Evolutionary conservation across 2,329 filamentous ascomycete genomes (phyloP).

Genomic region (Fusarium concolor): DNA sequence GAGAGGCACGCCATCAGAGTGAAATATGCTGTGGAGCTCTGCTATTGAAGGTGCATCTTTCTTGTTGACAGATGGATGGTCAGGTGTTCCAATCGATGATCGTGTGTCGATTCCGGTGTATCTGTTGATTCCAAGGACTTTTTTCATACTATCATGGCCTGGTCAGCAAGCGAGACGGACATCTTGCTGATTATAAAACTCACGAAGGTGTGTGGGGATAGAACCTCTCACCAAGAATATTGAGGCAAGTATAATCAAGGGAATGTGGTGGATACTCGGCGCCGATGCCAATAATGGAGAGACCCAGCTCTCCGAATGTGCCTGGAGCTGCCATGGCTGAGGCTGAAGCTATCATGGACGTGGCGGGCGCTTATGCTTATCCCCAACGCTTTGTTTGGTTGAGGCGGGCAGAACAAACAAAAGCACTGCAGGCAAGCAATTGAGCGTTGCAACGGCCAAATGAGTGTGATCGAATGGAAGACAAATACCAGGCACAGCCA

Average conservation of each 20-base stretch:
- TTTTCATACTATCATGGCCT: conserved; percentile 63
- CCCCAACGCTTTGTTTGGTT: conserved; percentile 35
- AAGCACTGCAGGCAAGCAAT: not conserved
- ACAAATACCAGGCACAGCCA: not conserved
- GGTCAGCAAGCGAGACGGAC: not conserved
- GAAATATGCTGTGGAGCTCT: conserved; percentile 66
- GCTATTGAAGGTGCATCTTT: conserved; percentile 62
- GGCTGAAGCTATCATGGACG: conserved; percentile 1
- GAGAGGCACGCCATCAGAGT: conserved; percentile 68
- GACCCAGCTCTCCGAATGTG: conserved; percentile 63
- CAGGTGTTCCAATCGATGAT: conserved; percentile 70
- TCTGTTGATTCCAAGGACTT: conserved; percentile 71
- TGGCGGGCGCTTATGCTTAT: conserved; percentile 18
- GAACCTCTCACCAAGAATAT: conserved; percentile 65
- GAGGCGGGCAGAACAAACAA: not conserved
- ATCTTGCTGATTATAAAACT: conserved; percentile 41
- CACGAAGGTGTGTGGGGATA: conserved; percentile 71
- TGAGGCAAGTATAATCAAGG: conserved; percentile 63
- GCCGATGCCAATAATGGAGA: conserved; percentile 70
- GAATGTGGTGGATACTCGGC: conserved; percentile 69
- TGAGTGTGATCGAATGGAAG: not conserved
- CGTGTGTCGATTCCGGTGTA: conserved; percentile 73
- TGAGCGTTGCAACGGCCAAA: not conserved
- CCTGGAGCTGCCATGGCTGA: conserved; percentile 56
- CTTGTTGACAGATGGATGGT: conserved; percentile 71